phyloP scores from a whole-genome alignment of 148 eudicot genomes.

The Oxyria digyna region DNA sequence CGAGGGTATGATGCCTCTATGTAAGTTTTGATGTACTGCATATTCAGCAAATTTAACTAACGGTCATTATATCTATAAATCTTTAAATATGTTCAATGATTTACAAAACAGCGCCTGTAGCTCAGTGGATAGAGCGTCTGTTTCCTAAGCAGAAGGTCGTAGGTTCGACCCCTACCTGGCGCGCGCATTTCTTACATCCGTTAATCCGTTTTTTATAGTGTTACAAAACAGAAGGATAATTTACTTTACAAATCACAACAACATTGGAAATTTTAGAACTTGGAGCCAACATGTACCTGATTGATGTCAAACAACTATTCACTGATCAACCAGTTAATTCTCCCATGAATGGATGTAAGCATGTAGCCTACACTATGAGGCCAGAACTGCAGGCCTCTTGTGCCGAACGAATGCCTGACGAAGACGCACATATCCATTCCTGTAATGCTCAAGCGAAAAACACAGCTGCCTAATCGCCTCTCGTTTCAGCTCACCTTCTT shows the following conservation, averaged over 20 bases:
- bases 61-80: no score
- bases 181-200: not conserved
- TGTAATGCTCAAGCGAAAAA: conserved; percentile 73
- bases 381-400: conserved; percentile 26
- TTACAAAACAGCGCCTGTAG: not conserved
- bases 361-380: conserved; percentile 17
- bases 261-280: not conserved
- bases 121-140: conserved; percentile 10
- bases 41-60: no score
- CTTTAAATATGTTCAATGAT: not conserved
- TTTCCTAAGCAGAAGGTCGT: conserved; percentile 12
- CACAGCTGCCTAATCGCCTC: conserved; percentile 86
- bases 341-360: no score
- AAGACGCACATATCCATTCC: conserved; percentile 45
- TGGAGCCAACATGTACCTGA: not conserved
- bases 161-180: conserved; percentile 13
- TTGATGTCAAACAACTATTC: not conserved
- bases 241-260: not conserved
- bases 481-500: conserved; percentile 71
- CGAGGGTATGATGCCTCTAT: no score
- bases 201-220: not conserved
- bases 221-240: not conserved
- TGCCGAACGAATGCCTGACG: conserved; percentile 46
- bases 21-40: no score
- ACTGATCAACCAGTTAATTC: no score